Percentiles rank a stretch among this genome's conserved stretches.
Evolutionary conservation across 1,139 yeast genomes (phyloP).

Genomic region (Saccharomyces hybrid): DNA sequence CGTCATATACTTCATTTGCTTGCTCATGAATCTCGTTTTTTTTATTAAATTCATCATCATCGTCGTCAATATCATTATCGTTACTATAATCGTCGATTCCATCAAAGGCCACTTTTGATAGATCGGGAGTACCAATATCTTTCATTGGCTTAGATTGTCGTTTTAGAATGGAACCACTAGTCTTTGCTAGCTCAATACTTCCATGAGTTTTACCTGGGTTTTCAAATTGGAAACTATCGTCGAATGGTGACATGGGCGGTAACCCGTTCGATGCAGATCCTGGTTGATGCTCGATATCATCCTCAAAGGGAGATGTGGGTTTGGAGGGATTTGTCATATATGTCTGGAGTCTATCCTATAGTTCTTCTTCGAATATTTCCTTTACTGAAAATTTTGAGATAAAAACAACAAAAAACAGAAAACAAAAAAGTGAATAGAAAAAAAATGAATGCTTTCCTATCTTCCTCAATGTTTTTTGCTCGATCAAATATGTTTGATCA

Average conservation of each 20-base stretch:
- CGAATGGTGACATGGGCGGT: conserved; percentile 21
- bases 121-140: neutral
- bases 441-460: neutral
- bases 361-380: neutral
- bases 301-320: conserved; percentile 6
- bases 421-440: neutral
- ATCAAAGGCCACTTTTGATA: conserved; percentile 4
- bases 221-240: conserved; percentile 24
- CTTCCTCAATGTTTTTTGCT: neutral
- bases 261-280: conserved; percentile 7
- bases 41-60: conserved; percentile 9
- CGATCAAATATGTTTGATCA: neutral
- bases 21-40: conserved; percentile 1
- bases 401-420: neutral
- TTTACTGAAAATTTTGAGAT: neutral
- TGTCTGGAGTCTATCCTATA: neutral
- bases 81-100: conserved; percentile 9
- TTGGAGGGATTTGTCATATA: conserved; percentile 5
- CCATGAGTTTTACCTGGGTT: conserved; percentile 4
- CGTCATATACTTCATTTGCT: conserved; percentile 6
- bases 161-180: conserved; percentile 8
- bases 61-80: conserved; percentile 6
- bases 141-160: conserved; percentile 5
- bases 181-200: conserved; percentile 4
- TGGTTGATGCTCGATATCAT: neutral